A percentile compares a stretch with the other conserved stretches of the same genome.
Conservation (phyloP, 305 asterid genomes). For the Rubia balearica region DNA sequence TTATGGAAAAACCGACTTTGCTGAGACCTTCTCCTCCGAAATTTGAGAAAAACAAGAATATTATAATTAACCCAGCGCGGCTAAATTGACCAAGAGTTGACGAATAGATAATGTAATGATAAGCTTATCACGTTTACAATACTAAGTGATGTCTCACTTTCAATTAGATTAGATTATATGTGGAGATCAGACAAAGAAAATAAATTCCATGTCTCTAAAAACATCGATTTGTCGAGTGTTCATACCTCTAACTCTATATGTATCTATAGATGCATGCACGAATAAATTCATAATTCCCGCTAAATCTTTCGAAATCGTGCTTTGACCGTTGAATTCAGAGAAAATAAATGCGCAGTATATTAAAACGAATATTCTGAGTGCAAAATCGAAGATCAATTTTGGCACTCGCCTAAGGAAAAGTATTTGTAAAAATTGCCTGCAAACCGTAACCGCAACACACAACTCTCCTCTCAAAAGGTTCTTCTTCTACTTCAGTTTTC, state of each 20-base stretch:
- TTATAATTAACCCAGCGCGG: too few species aligned
- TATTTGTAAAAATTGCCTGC: too few species aligned
- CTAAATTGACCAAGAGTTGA: too few species aligned
- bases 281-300: not conserved
- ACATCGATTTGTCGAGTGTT: not conserved
- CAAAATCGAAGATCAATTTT: not conserved
- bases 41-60: too few species aligned
- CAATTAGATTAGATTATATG: not conserved
- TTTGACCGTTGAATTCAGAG: not conserved
- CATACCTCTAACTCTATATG: not conserved
- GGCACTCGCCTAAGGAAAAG: too few species aligned
- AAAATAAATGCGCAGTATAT: not conserved
- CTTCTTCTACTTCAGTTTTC: too few species aligned
- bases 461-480: too few species aligned
- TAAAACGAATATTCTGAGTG: not conserved
- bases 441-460: too few species aligned
- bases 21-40: too few species aligned
- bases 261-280: not conserved
- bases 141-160: constrained; percentile 4
- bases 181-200: not conserved
- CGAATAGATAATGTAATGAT: not conserved
- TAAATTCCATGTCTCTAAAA: not conserved
- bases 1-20: too few species aligned
- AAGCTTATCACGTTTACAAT: not conserved
- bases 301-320: not conserved